Conservation (phyloP, 106 monocot genomes). For the Apostasia ramifera region DNA sequence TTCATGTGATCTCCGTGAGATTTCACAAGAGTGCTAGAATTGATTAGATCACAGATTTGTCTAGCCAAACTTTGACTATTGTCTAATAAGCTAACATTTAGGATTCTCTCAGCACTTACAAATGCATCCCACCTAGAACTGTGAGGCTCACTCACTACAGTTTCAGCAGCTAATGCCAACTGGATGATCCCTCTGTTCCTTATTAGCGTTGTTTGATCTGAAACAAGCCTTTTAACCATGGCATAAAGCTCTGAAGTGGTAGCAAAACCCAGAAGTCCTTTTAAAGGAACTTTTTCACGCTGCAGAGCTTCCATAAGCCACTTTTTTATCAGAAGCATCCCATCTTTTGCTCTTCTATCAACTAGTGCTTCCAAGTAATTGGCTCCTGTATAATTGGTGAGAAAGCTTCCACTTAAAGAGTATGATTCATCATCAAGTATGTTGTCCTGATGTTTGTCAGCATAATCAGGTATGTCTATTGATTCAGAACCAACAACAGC, state of each 20-base stretch:
- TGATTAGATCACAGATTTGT: slow-evolving; percentile 90
- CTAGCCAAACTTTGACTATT: slow-evolving; percentile 74
- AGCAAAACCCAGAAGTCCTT: slow-evolving; percentile 32
- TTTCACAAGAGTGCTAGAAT: slow-evolving; percentile 42
- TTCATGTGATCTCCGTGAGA: slow-evolving; percentile 12
- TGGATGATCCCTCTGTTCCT: slow-evolving; percentile 75
- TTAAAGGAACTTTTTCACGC: slow-evolving; percentile 57
- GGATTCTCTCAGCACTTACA: slow-evolving; percentile 77
- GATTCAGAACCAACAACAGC: slow-evolving; percentile 18
- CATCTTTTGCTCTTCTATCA: slow-evolving; percentile 71
- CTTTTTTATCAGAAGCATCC: slow-evolving; percentile 73
- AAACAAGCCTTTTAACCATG: slow-evolving; percentile 43
- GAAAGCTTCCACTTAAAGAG: slow-evolving; percentile 51
- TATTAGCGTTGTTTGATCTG: slow-evolving; percentile 47
- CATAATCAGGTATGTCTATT: slow-evolving; percentile 15
- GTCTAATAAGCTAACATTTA: slow-evolving; percentile 58
- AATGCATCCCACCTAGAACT: slow-evolving; percentile 93
- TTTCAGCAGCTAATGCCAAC: slow-evolving; percentile 69
- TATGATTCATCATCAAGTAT: slow-evolving; percentile 16
- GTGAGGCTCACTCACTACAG: slow-evolving; percentile 51
- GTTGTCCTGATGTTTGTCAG: slow-evolving; percentile 14
- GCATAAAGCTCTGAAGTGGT: slow-evolving; percentile 51
- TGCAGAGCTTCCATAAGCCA: slow-evolving; percentile 86
- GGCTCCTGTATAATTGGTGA: slow-evolving; percentile 43
- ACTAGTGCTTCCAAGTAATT: slow-evolving; percentile 77